Evolutionary conservation across 805 yeast genomes (phyloP), one percentile per base, ranked within the genome.

Genomic region (Yamadazyma nakazawae): DNA sequence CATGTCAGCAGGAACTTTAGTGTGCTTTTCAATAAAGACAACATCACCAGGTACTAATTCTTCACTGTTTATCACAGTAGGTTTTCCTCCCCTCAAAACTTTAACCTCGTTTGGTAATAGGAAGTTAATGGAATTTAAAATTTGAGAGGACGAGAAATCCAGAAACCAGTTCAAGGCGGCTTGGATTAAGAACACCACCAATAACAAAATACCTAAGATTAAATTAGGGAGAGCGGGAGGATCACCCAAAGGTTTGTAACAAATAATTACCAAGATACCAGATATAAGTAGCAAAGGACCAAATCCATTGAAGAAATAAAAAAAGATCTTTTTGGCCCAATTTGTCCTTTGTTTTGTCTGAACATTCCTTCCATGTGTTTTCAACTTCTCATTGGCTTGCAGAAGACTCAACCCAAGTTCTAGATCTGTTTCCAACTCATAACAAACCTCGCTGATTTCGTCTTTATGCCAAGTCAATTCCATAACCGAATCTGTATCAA

Each of bases 271-370:
- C 19, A 76, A 61, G 9, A 74, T 55, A 43, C 75, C 78, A 48
- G 72, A 76, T 37, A 61, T 54, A 43, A 73, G 55, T 32, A 76
- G 60, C 37, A 76, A 59, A 1, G 64, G 49, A 26, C 81, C 78
- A 58, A 76, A 75, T 6, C 80, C 79, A 46, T 78, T 78, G 60
- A 76, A 76, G 46, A 72, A 60, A 55, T 76, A 72, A 43, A 59
- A 48, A 38, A 71, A 61, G 2, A 69, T 46, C 54, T 65, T 71
- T 49, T 55, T 63, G 21, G 62, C 46, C 40, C 62, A 53, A 31
- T 64, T 61, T 7, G 61, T 57, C 16, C 67, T 62, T 10, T 76
- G 76, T 40, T 63, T 67, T n/a, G 68, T 53, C 51, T 66, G 75
- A 36, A 62, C 53, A 46, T 72, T 73, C 3, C 40, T 45, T 9